A percentile compares a stretch with the other conserved stretches of the same genome.
phyloP scores from a whole-genome alignment of 495 filamentous ascomycete species.

The Penicillium ochrochloron region DNA sequence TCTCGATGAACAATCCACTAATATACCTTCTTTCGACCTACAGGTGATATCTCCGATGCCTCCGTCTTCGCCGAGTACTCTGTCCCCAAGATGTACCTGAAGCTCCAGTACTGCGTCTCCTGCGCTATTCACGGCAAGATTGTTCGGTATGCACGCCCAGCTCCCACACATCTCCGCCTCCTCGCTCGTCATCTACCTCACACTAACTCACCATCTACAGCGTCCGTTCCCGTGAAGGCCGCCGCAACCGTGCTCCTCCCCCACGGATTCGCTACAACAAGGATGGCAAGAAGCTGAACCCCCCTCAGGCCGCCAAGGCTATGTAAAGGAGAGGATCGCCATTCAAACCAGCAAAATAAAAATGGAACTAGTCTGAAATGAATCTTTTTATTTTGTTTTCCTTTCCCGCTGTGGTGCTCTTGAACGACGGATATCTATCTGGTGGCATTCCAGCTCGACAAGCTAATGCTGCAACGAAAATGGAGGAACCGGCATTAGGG shows the following conservation, averaged over 20 bases:
- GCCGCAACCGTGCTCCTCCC: conserved; percentile 97
- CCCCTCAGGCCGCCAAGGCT: conserved; percentile 78
- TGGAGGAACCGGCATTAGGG: conserved; percentile 25
- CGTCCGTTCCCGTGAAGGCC: conserved; percentile 95
- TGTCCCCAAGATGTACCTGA: conserved; percentile 99
- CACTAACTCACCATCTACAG: conserved; percentile 51
- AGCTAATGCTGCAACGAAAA: conserved; percentile 24
- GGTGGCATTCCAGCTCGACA: conserved; percentile 14
- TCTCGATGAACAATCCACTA: conserved; percentile 12
- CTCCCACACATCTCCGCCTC: neutral
- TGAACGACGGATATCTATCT: conserved; percentile 27
- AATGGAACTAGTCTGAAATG: conserved; percentile 46
- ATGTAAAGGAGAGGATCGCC: conserved; percentile 51
- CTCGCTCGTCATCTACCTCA: neutral
- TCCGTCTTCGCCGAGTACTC: conserved; percentile 99
- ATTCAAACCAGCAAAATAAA: conserved; percentile 41
- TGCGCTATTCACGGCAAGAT: conserved; percentile 99
- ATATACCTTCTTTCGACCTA: conserved; percentile 4
- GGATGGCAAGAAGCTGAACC: conserved; percentile 99
- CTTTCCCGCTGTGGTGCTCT: conserved; percentile 33
- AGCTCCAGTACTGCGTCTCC: conserved; percentile 99
- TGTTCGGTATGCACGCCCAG: conserved; percentile 78
- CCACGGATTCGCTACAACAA: conserved; percentile 99
- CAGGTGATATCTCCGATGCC: conserved; percentile 99
- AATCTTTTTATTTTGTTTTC: conserved; percentile 43